Evolutionary conservation across 2,329 filamentous ascomycete genomes (phyloP).

Genomic region (Rhynchosporium graminicola): DNA sequence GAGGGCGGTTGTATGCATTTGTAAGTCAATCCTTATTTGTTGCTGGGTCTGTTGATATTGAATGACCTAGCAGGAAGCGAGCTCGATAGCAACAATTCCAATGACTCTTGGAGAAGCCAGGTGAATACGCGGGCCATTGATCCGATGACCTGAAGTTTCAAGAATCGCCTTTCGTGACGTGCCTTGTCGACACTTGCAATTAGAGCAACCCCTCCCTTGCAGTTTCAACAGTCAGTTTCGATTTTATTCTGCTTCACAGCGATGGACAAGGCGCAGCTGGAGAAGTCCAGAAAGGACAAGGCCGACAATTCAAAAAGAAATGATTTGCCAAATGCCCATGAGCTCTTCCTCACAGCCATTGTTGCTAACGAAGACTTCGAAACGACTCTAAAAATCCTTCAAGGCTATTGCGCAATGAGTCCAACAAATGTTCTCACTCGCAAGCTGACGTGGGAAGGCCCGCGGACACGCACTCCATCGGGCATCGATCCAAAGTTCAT

Average conservation of each 20-base stretch:
- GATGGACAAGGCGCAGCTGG: not conserved
- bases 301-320: not conserved
- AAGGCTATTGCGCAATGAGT: conserved; percentile 58
- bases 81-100: not conserved
- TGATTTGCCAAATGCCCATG: conserved; percentile 49
- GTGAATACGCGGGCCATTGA: not conserved
- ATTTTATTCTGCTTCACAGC: not conserved
- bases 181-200: not conserved
- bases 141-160: not conserved
- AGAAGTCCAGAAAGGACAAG: conserved; percentile 1
- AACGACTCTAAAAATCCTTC: conserved; percentile 53
- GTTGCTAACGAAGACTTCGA: conserved; percentile 53
- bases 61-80: not conserved
- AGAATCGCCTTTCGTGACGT: not conserved
- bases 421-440: conserved; percentile 52
- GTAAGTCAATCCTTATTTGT: not conserved
- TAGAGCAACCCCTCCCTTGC: not conserved
- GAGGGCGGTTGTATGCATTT: not conserved
- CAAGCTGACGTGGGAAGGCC: conserved; percentile 53
- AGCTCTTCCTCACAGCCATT: conserved; percentile 58
- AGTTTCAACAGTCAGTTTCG: not conserved
- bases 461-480: conserved; percentile 43
- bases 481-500: conserved; percentile 31
- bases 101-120: not conserved
- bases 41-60: not conserved